Evolutionary conservation across 768 basidiomycete genomes (phyloP).

Genomic region (Agaricus blazei): DNA sequence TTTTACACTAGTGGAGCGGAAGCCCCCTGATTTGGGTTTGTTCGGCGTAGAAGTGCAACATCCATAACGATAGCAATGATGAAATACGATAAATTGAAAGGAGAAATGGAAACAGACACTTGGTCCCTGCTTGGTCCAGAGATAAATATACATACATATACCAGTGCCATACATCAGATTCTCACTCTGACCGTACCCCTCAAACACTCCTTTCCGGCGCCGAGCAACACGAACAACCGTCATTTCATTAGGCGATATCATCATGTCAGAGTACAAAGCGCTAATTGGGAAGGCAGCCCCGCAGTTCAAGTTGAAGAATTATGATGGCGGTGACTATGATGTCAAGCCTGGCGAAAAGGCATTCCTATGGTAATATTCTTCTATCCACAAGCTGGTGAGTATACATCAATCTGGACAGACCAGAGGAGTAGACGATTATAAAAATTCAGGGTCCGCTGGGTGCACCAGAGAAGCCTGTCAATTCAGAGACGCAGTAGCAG

Average conservation of each 20-base stretch:
- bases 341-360: slow-evolving; percentile 51
- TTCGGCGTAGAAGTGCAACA: too few relatives aligned
- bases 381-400: slow-evolving; percentile 64
- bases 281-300: slow-evolving; percentile 62
- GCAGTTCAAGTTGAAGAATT: slow-evolving; percentile 55
- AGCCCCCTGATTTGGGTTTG: too few relatives aligned
- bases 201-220: neutral
- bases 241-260: neutral
- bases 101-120: neutral
- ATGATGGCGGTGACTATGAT: slow-evolving; percentile 55
- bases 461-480: slow-evolving; percentile 82
- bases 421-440: neutral
- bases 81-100: too few relatives aligned
- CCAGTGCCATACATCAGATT: neutral
- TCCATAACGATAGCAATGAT: too few relatives aligned
- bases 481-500: slow-evolving; percentile 73
- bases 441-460: slow-evolving; percentile 54
- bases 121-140: neutral
- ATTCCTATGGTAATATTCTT: slow-evolving; percentile 74
- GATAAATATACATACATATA: neutral
- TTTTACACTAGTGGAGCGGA: too few relatives aligned
- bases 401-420: neutral
- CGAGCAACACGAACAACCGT: neutral
- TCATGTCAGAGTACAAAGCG: slow-evolving; percentile 15
- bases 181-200: neutral